These are phyloP conservation scores for Candida orba DNA, from an alignment of 805 yeast species.

Conservation along the genomic window DNA sequence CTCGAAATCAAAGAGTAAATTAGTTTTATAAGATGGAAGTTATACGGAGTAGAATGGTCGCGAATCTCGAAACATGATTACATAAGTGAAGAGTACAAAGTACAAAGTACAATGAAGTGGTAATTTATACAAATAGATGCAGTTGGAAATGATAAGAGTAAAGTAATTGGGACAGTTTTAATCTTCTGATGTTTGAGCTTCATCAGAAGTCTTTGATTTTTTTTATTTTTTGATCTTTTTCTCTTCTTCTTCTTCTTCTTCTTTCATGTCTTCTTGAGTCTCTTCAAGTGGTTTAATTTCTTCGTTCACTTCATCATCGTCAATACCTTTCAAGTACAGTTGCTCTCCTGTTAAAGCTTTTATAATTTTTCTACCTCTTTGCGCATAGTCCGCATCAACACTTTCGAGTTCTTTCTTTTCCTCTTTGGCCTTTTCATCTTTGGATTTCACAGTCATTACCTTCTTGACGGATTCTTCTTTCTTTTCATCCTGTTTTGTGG, in stretches of 20 bases:
- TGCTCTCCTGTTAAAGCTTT: slow-evolving; percentile 17
- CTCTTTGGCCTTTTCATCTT: neutral
- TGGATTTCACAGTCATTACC: neutral
- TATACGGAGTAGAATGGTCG: too few relatives aligned
- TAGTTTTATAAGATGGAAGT: too few relatives aligned
- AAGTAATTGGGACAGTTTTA: neutral
- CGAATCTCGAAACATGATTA: too few relatives aligned
- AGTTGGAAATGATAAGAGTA: too few relatives aligned
- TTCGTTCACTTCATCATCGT: slow-evolving; percentile 7
- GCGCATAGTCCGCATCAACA: slow-evolving; percentile 23
- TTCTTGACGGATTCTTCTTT: neutral
- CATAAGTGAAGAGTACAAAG: neutral
- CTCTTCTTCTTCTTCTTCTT: slow-evolving; percentile 1
- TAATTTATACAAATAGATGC: too few relatives aligned
- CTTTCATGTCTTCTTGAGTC: neutral
- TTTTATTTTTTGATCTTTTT: slow-evolving; percentile 8
- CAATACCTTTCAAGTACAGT: slow-evolving; percentile 15
- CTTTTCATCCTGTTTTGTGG: neutral
- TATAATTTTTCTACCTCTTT: slow-evolving; percentile 20
- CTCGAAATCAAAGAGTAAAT: too few relatives aligned
- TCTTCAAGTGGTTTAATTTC: neutral
- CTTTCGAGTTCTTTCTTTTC: slow-evolving; percentile 14
- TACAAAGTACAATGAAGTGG: too few relatives aligned
- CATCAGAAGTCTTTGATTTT: slow-evolving; percentile 9
- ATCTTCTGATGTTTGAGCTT: slow-evolving; percentile 11